Percentiles rank a stretch among this genome's conserved stretches.
Evolutionary conservation across 2,329 filamentous ascomycete species (phyloP).

Genomic region (Aureobasidium uvarum): DNA sequence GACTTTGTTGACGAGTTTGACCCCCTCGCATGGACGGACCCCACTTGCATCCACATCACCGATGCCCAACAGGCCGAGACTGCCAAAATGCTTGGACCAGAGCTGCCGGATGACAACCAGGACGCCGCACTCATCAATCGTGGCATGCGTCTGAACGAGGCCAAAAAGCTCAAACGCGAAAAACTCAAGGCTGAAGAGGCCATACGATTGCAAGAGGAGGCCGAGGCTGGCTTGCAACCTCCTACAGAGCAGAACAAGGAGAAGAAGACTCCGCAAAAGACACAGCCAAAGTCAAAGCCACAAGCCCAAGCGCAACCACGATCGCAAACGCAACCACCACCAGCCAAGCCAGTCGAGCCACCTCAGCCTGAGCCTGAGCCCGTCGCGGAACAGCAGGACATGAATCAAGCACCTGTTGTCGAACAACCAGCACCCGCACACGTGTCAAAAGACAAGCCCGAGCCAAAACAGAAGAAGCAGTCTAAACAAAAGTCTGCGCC

Average conservation of each 20-base stretch:
- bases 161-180: constrained; percentile 71
- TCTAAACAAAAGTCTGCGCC: not conserved
- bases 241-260: constrained; percentile 10
- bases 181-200: constrained; percentile 36
- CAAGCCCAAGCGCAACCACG: not conserved
- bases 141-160: constrained; percentile 75
- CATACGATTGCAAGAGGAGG: not conserved
- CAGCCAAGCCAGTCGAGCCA: not conserved
- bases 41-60: constrained; percentile 38
- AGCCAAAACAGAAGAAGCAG: constrained; percentile 12
- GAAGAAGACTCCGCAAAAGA: constrained; percentile 6
- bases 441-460: constrained; percentile 6
- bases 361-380: not conserved
- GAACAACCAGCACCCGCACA: not conserved
- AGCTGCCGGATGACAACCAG: constrained; percentile 35
- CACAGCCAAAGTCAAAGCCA: constrained; percentile 11
- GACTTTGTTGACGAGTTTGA: constrained; percentile 61
- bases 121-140: constrained; percentile 66
- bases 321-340: not conserved
- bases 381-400: not conserved
- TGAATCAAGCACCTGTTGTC: not conserved
- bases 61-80: constrained; percentile 40
- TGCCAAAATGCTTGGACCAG: constrained; percentile 36
- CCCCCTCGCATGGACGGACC: constrained; percentile 37
- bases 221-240: not conserved